These are phyloP conservation scores for Cymodocea nodosa DNA, from an alignment of 116 monocot genomes.

Conservation along the genomic window DNA sequence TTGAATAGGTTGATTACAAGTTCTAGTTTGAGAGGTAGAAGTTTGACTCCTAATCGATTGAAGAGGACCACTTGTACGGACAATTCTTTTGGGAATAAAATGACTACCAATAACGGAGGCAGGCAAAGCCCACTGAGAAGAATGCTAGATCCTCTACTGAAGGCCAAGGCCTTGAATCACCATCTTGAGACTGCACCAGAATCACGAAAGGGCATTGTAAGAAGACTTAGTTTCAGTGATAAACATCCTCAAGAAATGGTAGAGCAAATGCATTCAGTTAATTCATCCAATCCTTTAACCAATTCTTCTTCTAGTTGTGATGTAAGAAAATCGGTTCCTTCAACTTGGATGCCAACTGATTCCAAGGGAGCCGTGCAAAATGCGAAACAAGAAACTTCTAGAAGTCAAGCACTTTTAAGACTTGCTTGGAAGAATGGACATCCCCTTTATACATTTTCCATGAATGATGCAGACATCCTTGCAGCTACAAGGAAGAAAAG, in stretches of 20 bases:
- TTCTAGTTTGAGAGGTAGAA: constrained; percentile 28
- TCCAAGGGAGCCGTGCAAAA: constrained; percentile 8
- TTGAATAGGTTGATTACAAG: constrained; percentile 27
- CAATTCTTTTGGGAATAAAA: constrained; percentile 19
- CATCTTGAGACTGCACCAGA: constrained; percentile 4
- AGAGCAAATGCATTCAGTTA: constrained; percentile 2
- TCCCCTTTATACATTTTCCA: constrained; percentile 72
- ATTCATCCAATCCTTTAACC: background rate
- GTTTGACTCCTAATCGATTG: constrained; percentile 2
- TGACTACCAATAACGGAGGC: constrained; percentile 14
- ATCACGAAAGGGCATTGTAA: constrained; percentile 7
- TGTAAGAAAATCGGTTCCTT: background rate
- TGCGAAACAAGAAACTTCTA: constrained; percentile 14
- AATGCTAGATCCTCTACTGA: constrained; percentile 67
- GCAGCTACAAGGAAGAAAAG: constrained; percentile 48
- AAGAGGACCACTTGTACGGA: constrained; percentile 10
- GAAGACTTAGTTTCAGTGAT: constrained; percentile 4
- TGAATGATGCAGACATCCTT: constrained; percentile 54
- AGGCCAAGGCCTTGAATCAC: constrained; percentile 19
- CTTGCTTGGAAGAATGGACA: constrained; percentile 69
- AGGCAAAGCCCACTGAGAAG: constrained; percentile 71
- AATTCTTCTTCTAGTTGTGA: constrained; percentile 2
- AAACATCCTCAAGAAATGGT: constrained; percentile 16
- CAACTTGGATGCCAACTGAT: background rate
- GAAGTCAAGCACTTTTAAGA: constrained; percentile 59